These are phyloP conservation scores for Geosmithia flava DNA, from an alignment of 2,329 filamentous ascomycete species.

Conservation along the genomic window DNA sequence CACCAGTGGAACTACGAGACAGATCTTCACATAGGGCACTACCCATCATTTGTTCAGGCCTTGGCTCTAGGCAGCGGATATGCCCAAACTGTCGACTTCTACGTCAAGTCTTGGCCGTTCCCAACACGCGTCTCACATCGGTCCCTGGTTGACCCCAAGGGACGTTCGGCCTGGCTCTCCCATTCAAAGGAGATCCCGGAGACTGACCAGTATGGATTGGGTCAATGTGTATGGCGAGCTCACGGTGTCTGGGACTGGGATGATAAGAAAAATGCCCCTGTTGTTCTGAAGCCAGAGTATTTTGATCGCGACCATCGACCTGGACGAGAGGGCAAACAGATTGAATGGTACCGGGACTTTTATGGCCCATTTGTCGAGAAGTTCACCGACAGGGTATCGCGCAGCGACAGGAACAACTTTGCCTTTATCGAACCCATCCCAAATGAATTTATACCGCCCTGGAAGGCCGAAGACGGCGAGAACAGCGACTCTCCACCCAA, in stretches of 20 bases:
- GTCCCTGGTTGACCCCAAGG: conserved; percentile 20
- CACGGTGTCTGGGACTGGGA: conserved; percentile 25
- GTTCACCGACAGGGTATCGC: conserved; percentile 20
- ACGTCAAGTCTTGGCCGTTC: conserved; percentile 27
- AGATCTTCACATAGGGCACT: conserved; percentile 26
- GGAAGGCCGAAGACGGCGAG: conserved; percentile 9
- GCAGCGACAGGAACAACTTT: conserved; percentile 14
- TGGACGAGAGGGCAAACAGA: conserved; percentile 15
- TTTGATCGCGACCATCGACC: conserved; percentile 25
- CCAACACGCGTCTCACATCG: conserved; percentile 22
- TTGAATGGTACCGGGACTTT: conserved; percentile 29
- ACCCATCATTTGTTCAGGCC: conserved; percentile 21
- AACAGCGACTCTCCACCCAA: conserved; percentile 1
- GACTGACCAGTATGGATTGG: conserved; percentile 12
- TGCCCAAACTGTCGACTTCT: conserved; percentile 21
- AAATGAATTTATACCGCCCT: conserved; percentile 26
- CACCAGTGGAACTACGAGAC: conserved; percentile 28
- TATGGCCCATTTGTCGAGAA: conserved; percentile 25
- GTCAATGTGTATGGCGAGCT: conserved; percentile 23
- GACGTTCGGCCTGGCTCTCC: conserved; percentile 20
- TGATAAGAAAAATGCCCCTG: conserved; percentile 12
- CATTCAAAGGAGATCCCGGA: neutral
- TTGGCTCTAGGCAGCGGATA: conserved; percentile 27
- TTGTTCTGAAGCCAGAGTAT: conserved; percentile 16
- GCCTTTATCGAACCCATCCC: conserved; percentile 27